These are phyloP conservation scores for Dianthus caryophyllus DNA, from an alignment of 148 eudicot species.

Conservation along the genomic window DNA sequence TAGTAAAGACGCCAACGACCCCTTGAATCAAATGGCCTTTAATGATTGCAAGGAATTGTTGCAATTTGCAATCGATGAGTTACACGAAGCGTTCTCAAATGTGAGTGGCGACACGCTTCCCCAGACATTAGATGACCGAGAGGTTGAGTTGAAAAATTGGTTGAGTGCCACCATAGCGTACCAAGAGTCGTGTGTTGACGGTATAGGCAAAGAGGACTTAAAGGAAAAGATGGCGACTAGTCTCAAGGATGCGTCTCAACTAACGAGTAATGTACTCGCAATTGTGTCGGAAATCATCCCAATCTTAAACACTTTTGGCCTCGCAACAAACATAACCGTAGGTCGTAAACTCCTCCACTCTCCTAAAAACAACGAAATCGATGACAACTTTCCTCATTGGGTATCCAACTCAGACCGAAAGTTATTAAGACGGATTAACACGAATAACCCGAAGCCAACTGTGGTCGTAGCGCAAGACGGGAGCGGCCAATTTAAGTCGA, in stretches of 20 bases:
- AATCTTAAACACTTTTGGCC: conserved; percentile 29
- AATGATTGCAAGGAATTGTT: conserved; percentile 58
- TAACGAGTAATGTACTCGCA: conserved; percentile 54
- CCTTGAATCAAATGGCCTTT: conserved; percentile 33
- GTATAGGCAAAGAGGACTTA: conserved; percentile 24
- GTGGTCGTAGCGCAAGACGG: conserved; percentile 70
- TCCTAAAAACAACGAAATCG: conserved; percentile 1
- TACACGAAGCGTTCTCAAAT: conserved; percentile 23
- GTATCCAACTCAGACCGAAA: conserved; percentile 35
- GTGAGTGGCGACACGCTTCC: conserved; percentile 12
- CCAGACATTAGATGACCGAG: conserved; percentile 23
- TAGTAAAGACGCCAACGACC: conserved; percentile 23
- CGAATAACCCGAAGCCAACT: conserved; percentile 29
- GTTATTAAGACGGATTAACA: conserved; percentile 24
- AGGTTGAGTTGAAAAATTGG: conserved; percentile 54
- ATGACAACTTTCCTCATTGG: conserved; percentile 40
- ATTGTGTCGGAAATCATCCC: conserved; percentile 32
- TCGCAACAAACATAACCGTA: conserved; percentile 4
- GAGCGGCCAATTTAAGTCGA: conserved; percentile 56
- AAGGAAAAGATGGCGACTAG: conserved; percentile 27
- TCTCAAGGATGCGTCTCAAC: conserved; percentile 34
- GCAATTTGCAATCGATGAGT: conserved; percentile 35
- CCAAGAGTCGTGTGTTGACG: conserved; percentile 53
- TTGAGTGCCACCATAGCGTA: conserved; percentile 46
- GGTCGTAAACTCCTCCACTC: conserved; percentile 31